Conservation (phyloP, 768 basidiomycete genomes). For the Leccinum variicolor region DNA sequence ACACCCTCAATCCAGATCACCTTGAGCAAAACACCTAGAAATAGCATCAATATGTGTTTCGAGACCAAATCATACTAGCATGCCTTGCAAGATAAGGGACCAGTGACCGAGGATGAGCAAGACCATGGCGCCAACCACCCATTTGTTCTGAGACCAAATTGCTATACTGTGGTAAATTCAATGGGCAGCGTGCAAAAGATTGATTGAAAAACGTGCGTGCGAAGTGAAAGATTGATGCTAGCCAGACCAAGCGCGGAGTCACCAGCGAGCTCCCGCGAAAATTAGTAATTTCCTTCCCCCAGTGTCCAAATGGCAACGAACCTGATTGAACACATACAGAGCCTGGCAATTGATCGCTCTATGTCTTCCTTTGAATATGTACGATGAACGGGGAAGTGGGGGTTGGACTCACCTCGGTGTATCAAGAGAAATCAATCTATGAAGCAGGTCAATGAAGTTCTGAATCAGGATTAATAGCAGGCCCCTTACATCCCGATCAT, state of each 20-base stretch:
- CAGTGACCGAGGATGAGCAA: conserved; percentile 66
- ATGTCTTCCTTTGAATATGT: not conserved
- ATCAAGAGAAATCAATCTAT: conserved; percentile 35
- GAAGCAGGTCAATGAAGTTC: not conserved
- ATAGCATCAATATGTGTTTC: not conserved
- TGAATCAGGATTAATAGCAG: not conserved
- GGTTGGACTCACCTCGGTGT: conserved; percentile 21
- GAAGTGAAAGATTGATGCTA: conserved; percentile 45
- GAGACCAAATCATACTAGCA: not conserved
- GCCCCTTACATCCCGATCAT: conserved; percentile 44
- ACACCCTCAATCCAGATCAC: conserved; percentile 48
- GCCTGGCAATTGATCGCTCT: conserved; percentile 44
- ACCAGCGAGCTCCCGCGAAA: conserved; percentile 35
- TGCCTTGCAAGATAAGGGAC: conserved; percentile 67
- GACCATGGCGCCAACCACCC: conserved; percentile 47
- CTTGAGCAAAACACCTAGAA: conserved; percentile 54
- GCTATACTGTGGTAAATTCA: conserved; percentile 44
- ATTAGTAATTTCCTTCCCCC: not conserved
- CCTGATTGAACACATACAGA: conserved; percentile 48
- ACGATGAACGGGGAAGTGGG: not conserved
- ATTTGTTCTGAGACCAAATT: conserved; percentile 59
- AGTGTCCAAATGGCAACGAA: conserved; percentile 12
- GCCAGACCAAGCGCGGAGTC: conserved; percentile 43
- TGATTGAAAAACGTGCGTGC: conserved; percentile 33
- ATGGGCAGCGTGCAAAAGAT: conserved; percentile 1